Evolutionary conservation across 805 yeast species (phyloP), one percentile per base, ranked within the genome.

Genomic region (Vanderwaltozyma tropicalis): DNA sequence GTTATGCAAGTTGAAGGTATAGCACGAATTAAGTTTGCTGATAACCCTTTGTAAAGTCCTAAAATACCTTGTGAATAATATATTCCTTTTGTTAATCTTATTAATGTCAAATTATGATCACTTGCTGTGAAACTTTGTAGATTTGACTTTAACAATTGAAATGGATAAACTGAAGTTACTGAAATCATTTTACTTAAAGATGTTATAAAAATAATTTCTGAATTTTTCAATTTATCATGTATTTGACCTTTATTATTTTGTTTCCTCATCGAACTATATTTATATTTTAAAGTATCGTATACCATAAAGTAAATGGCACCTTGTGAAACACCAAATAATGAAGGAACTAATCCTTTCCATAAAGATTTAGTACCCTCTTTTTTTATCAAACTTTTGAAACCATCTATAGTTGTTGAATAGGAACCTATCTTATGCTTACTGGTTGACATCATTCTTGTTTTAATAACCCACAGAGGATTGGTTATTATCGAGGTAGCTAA

Each of bases 381-480:
- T 20, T 46, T 48, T 12, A 65, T 43, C 12, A 85, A 70, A 18
- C 67, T 55, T 5, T 40, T 39, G 0, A 76, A 49, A 1, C 94
- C 94, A 41, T 76, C 74, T 15, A 50, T 10, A 6, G 78, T 59
- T 0, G 85, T 74, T 9, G 58, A 57, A 51, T 86, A 85, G 0
- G 42, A 53, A 32, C 41, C 43, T 13, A 31, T 40, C 13, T 50
- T 40, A 11, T 29, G 28, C 18, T 41, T 35, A 32, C 54, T 52
- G 12, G 57, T 72, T 15, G 87, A 76, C 50, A 88, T 68, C 46
- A 89, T 80, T 43, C 97, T 68, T 0, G 98, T 92, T 59, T 92
- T 92, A 15, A 92, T 57, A 1, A 92, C 95, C 98, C 98, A 89
- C 10, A 89, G 72, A 1, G 98, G 98, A 53, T 87, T 92, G 1